Base-by-base conservation (phyloP, 345 rosid genomes). In the Brassica nigra region DNA sequence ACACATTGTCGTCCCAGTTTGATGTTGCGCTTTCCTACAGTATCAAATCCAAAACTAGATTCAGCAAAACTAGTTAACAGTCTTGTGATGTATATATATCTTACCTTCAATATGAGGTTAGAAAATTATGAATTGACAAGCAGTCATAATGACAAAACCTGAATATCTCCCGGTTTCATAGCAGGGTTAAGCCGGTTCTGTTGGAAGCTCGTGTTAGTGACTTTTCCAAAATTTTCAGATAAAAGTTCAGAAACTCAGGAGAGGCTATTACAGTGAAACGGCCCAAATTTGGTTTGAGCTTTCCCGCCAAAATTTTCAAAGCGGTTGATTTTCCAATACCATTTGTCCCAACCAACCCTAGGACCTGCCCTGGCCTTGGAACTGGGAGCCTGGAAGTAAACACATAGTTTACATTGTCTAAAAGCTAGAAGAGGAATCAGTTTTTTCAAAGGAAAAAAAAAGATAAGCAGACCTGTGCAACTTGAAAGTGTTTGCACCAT, bases 241-340 rank as follows among this genome's bases (percentile, higher is more conserved):
- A 23, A 23, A 23, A 23, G 27, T 39, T 30, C 37, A 27, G n/a
- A 84, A 29, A 20, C 27, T 33, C 14, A 54, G 55, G 71, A 42
- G 47, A 78, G 28, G 42, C 29, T 36, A 72, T 81, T 84, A 91
- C 99, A 80, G 82, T 89, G 85, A 95, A 95, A 29, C 98, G 95
- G 15, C 99, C 99, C 90, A 93, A 86, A 81, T 95, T 95, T 36
- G 99, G 99, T 81, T 95, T 95, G 71, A 95, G 89, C 77, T 90
- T 95, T 57, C 99, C 99, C 36, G 99, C 98, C 81, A 95, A 80
- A 76, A 93, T 85, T 86, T 93, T 95, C 71, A 95, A 93, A 28
- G 99, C 99, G 14, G 99, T 95, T 42, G 99, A 93, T 81, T 95
- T 93, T 36, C 99, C 99, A 76, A 93, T 95, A 71, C 99, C 99